Base-by-base conservation (phyloP, 495 filamentous ascomycete genomes). In the Geopyxis carbonaria region DNA sequence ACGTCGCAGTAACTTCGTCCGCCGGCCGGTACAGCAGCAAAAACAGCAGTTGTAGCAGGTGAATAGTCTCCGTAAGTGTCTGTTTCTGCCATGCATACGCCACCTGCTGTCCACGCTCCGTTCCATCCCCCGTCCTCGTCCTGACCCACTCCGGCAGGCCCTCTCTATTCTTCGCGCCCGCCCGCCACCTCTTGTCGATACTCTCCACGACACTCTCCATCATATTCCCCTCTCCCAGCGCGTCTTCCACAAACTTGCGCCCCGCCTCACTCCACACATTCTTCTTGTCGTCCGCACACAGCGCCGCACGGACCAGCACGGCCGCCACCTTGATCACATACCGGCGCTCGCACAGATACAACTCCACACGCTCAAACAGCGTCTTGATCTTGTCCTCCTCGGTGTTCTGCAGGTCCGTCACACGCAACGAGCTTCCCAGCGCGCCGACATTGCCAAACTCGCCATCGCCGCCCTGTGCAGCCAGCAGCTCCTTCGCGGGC, bases 1-100 rank as follows among this genome's bases (percentile, higher is more conserved):
- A 57, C 9, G 64, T 60, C 2, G 70, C 62, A 11, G 70, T 66
- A n/a, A 75, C 68, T 14, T 73, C 55, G 25, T 63, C 63, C 2
- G 59, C 20, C 6, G 36, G 50, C 4, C 66, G 56, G 30, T 80
- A 75, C 31, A 87, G 51, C 18, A 77, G 63, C 29, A 79, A 65
- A 42, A 91, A 82, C 29, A 84, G 37, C 5, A 48, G 33, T 31
- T 56, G 53, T 22, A 48, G 34, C 7, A 56, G 48, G 35, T 56
- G 53, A 21, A 56, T 51, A 37, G 46, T 49, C 32, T 56, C 53
- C 43, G 49, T 48, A n/a, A 56, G 36, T 20, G 43, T 51, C 52
- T 56, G 53, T 30, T 56, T 45, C 16, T 56, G 52, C 53, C 53
- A 56, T 23, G 48, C 42, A 15, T 45, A 56, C 19, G 34, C 47